Evolutionary conservation across 139 green algal species (phyloP).

Genomic region (Astrephomene gubernaculifera): DNA sequence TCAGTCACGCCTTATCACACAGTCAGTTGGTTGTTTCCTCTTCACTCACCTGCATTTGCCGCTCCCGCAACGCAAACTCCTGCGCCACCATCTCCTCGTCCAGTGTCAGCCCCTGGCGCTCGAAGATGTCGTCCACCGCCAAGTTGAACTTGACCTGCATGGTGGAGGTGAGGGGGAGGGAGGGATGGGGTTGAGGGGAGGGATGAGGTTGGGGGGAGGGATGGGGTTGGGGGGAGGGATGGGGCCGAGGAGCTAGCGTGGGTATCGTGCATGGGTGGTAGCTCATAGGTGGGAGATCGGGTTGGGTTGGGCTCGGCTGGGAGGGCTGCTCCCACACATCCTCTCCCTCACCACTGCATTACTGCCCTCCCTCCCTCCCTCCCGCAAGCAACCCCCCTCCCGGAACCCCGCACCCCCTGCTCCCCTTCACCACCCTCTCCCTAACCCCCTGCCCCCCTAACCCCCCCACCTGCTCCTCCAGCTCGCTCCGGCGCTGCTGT

Average conservation of each 20-base stretch:
- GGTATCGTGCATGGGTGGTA: no score
- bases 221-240: not conserved
- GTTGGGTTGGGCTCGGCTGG: no score
- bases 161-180: not conserved
- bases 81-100: constrained; percentile 46
- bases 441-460: not conserved
- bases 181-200: not conserved
- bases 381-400: not conserved
- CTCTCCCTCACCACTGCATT: no score
- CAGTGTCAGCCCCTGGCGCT: constrained; percentile 26
- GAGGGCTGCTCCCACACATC: no score
- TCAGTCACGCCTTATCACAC: no score
- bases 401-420: not conserved
- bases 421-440: not conserved
- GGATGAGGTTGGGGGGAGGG: not conserved
- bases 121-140: constrained; percentile 55
- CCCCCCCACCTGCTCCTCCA: constrained; percentile 46
- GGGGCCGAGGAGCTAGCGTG: not conserved
- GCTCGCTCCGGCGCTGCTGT: constrained; percentile 4
- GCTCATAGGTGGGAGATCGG: no score
- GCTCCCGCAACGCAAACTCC: constrained; percentile 37
- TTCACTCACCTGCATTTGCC: constrained; percentile 33
- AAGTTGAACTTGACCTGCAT: constrained; percentile 57
- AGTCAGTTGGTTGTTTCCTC: no score
- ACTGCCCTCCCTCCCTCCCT: no score